Evolutionary conservation across 31 red algal genomes (phyloP), one percentile per base, ranked within the genome.

Genomic region (Pterothamnion heteromorphum): DNA sequence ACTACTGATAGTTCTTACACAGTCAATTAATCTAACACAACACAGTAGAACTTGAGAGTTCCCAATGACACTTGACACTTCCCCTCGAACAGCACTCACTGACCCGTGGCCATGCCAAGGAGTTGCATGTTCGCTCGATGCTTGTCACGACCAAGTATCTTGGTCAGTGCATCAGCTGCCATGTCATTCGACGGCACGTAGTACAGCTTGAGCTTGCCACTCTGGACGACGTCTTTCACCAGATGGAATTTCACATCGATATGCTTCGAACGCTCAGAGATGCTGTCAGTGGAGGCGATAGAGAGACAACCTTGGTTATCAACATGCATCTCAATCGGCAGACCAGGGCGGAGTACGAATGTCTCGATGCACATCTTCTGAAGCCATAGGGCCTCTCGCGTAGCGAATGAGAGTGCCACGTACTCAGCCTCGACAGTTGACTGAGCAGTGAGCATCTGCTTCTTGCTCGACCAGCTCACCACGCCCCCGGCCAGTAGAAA

Each of bases 351-450:
- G 1, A 74, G 1, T 3, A 82, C 1, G 21, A 3, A 1, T 1
- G 33, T n/a, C n/a, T 88, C 57, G 1, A 21, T 31, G 14, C 27
- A 1, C 64, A 92, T 0, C 34, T 84, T 94, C 23, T 76, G 87
- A 1, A 91, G 35, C 93, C 88, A 91, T 0, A 94, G 2, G 14
- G 27, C 58, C 39, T 94, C 87, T 1, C 80, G 86, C 4, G 76
- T 76, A 34, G 87, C 78, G 18, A 90, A 91, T 0, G 86, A 86
- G 39, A 91, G 43, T 3, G 93, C 93, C 4, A 94, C 41, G 43
- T 91, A 94, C 80, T 94, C 89, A 14, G 87, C 76, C 51, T 94
- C 43, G 3, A 94, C 22, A 2, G 88, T 83, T 26, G 88, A 94
- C 36, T 91, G 89, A 21, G 89, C 89, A 37, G 80, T 80, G 1